Evolutionary conservation across 2,329 filamentous ascomycete species (phyloP).

Genomic region (Cladophialophora chaetospira): DNA sequence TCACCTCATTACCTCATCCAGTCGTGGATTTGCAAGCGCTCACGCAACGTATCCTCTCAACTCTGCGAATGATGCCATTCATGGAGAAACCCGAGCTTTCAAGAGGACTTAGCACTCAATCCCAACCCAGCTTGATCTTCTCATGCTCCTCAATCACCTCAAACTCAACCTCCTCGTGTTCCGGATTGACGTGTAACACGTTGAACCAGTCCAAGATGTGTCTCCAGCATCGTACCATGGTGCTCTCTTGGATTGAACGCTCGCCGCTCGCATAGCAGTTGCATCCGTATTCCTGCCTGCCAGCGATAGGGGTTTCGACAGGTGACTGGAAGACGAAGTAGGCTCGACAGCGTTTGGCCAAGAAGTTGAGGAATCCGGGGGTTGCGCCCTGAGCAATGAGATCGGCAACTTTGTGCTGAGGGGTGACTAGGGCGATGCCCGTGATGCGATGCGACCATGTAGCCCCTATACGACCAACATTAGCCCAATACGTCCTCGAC

Average conservation of each 20-base stretch:
- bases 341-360: constrained; percentile 59
- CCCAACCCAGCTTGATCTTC: constrained; percentile 24
- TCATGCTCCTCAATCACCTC: constrained; percentile 10
- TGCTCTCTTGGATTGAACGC: constrained; percentile 58
- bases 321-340: constrained; percentile 60
- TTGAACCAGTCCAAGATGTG: constrained; percentile 64
- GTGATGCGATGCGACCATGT: constrained; percentile 44
- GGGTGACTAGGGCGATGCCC: constrained; percentile 44
- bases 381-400: constrained; percentile 33
- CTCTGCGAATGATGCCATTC: not conserved
- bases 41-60: no score
- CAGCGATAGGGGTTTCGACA: constrained; percentile 56
- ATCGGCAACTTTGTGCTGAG: constrained; percentile 38
- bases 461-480: constrained; percentile 37
- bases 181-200: constrained; percentile 53
- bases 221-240: constrained; percentile 59
- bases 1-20: no score
- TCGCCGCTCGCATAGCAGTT: constrained; percentile 72
- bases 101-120: not conserved
- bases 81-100: not conserved
- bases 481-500: not conserved
- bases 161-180: constrained; percentile 42
- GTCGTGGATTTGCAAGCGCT: no score
- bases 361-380: constrained; percentile 37
- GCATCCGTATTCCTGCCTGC: constrained; percentile 60